Conservation (phyloP, 352 stramenopile genomes). For the Pythium plurisporium region DNA sequence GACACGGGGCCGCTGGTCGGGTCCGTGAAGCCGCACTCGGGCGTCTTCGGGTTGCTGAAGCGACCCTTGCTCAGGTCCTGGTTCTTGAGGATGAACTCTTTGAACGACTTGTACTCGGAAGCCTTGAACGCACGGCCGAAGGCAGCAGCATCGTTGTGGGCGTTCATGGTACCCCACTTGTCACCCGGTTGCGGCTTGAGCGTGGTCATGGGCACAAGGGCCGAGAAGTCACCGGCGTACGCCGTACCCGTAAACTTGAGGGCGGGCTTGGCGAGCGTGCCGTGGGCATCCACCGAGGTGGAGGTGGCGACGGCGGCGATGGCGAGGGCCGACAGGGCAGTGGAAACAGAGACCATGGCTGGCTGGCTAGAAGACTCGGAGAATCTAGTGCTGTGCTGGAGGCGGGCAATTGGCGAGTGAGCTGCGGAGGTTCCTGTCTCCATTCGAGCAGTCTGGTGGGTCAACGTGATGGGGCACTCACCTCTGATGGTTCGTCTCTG, state of each 20-base stretch:
- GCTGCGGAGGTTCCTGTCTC: too few species aligned
- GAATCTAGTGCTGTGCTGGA: not conserved
- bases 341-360: slow-evolving; percentile 1
- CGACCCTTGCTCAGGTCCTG: slow-evolving; percentile 27
- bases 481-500: too few species aligned
- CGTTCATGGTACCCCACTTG: not conserved
- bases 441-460: too few species aligned
- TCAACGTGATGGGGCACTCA: too few species aligned
- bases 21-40: slow-evolving; percentile 44
- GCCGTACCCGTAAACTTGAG: slow-evolving; percentile 7
- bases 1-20: slow-evolving; percentile 25
- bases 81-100: slow-evolving; percentile 36
- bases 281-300: slow-evolving; percentile 3
- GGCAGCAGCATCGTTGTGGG: not conserved
- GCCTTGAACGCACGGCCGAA: slow-evolving; percentile 26
- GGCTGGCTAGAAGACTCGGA: not conserved
- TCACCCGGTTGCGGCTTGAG: not conserved
- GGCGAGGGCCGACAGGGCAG: slow-evolving; percentile 2
- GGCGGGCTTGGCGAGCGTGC: slow-evolving; percentile 4
- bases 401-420: not conserved
- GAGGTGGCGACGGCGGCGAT: not conserved
- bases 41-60: slow-evolving; percentile 9
- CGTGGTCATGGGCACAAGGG: slow-evolving; percentile 1
- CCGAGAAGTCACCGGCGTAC: slow-evolving; percentile 10
- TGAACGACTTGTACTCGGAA: slow-evolving; percentile 43